A percentile compares a stretch with the other conserved stretches of the same genome.
These are phyloP conservation scores for Parsonsia alboflavescens DNA, from an alignment of 257 asterid genomes.

Conservation along the genomic window DNA sequence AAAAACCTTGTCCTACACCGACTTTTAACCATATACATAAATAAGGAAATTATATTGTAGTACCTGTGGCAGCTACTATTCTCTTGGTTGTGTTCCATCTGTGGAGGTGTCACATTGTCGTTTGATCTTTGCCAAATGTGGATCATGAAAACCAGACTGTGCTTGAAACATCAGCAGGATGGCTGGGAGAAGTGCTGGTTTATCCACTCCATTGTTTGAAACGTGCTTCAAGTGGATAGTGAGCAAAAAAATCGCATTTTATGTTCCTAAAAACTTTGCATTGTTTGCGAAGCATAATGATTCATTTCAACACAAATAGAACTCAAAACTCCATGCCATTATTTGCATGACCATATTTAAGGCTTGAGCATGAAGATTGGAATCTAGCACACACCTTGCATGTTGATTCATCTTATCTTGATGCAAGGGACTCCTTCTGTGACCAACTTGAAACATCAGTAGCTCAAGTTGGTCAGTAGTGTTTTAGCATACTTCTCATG, in stretches of 20 bases:
- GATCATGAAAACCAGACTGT: slow-evolving; percentile 3
- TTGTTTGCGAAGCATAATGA: slow-evolving; percentile 10
- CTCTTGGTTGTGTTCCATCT: not conserved
- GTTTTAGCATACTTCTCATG: not conserved
- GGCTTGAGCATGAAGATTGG: not conserved
- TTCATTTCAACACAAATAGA: slow-evolving; percentile 5
- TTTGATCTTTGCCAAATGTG: not conserved
- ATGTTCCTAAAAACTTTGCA: not conserved
- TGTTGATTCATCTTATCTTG: slow-evolving; percentile 4
- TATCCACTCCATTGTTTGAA: slow-evolving; percentile 5
- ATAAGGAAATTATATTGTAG: not conserved
- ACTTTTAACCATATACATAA: not conserved
- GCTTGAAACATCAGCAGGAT: not conserved
- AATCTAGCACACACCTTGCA: slow-evolving; percentile 1
- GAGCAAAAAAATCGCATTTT: not conserved
- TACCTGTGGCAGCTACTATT: not conserved
- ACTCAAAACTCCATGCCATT: not conserved
- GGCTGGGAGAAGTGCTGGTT: not conserved
- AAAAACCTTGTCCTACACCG: not conserved
- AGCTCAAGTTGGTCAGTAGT: not conserved
- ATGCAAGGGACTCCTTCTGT: slow-evolving; percentile 7
- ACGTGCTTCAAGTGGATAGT: not conserved
- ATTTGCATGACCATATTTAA: slow-evolving; percentile 2
- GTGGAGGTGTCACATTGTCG: not conserved
- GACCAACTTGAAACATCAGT: slow-evolving; percentile 7